These are phyloP conservation scores for Syzygium aqueum DNA, from an alignment of 345 rosid genomes.

Conservation along the genomic window DNA sequence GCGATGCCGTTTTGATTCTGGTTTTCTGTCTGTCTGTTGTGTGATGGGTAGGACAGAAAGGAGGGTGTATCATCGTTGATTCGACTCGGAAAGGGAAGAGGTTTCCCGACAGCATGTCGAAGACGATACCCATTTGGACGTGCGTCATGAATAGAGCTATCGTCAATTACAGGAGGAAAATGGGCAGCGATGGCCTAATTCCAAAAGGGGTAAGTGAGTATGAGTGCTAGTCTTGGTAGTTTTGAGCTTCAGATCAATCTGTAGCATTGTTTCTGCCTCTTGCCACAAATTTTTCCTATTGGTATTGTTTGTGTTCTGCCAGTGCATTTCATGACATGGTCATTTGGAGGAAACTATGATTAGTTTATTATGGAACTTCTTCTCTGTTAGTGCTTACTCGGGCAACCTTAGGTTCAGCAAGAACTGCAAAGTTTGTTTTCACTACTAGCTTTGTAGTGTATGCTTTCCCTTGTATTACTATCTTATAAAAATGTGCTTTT, in stretches of 20 bases:
- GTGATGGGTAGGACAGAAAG: conserved; percentile 63
- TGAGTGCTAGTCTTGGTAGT: neutral
- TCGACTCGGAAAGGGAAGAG: conserved; percentile 87
- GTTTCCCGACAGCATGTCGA: conserved; percentile 96
- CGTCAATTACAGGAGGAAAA: conserved; percentile 20
- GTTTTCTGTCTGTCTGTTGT: conserved; percentile 4
- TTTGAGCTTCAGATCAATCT: neutral
- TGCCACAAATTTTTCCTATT: neutral
- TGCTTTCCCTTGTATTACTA: neutral
- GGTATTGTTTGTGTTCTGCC: neutral
- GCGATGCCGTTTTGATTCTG: neutral
- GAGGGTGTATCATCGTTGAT: conserved; percentile 84
- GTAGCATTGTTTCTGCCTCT: neutral
- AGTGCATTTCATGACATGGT: neutral
- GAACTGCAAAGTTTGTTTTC: neutral
- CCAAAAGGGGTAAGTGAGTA: conserved; percentile 21
- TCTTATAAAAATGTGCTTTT: neutral
- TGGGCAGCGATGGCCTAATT: conserved; percentile 10
- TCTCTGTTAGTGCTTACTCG: neutral
- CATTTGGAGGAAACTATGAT: neutral
- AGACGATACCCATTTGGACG: conserved; percentile 90
- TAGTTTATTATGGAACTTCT: neutral
- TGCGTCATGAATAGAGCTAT: conserved; percentile 74
- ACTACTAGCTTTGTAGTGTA: neutral
- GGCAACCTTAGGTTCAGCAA: neutral